These are phyloP conservation scores for Herpotrichia juniperi DNA, from an alignment of 2,329 filamentous ascomycete species.

Conservation along the genomic window DNA sequence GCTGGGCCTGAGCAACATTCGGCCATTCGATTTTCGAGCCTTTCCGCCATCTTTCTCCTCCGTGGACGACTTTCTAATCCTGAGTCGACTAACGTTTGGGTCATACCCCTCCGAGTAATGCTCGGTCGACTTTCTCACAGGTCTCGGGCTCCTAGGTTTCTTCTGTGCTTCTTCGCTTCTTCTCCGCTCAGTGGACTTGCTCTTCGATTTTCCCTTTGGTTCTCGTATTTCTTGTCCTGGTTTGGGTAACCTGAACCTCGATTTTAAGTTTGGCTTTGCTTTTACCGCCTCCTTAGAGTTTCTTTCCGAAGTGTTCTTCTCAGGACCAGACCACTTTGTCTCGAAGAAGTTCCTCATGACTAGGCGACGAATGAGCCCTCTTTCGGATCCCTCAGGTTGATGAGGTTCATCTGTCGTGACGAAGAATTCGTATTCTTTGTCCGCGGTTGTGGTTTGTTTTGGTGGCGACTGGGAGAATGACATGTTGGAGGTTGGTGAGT, in stretches of 20 bases:
- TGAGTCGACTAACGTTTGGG: neutral
- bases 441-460: conserved; percentile 2
- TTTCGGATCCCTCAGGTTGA: conserved; percentile 24
- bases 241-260: conserved; percentile 27
- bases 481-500: too few species aligned
- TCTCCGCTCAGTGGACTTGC: conserved; percentile 4
- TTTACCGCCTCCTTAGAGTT: conserved; percentile 28
- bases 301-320: conserved; percentile 15
- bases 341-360: conserved; percentile 39
- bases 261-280: conserved; percentile 25
- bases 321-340: conserved; percentile 12
- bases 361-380: conserved; percentile 28
- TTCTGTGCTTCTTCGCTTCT: neutral
- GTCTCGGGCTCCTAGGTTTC: neutral
- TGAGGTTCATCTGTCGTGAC: conserved; percentile 29
- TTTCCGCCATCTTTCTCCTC: neutral
- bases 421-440: conserved; percentile 34
- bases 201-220: conserved; percentile 4
- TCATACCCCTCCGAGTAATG: neutral
- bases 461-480: neutral
- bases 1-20: conserved; percentile 13
- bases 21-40: neutral
- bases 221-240: conserved; percentile 6
- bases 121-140: neutral
- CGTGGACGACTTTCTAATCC: neutral